phyloP scores from a whole-genome alignment of 306 rosid genomes.

The Cicer pinnatifidum region DNA sequence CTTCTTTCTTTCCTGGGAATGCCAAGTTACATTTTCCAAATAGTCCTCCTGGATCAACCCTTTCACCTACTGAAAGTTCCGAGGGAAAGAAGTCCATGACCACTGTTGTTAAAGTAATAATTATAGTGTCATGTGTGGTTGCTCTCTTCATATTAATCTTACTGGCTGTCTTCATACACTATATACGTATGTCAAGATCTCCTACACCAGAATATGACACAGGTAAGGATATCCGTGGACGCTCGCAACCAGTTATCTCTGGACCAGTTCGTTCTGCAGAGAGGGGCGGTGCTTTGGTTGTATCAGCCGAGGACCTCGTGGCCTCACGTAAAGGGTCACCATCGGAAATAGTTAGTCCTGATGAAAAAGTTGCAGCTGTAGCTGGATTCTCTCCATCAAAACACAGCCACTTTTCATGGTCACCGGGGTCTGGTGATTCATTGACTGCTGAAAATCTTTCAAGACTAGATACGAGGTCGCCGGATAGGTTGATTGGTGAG shows the following conservation, averaged over 20 bases:
- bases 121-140: slow-evolving; percentile 84
- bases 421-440: slow-evolving; percentile 90
- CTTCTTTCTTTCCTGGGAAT: slow-evolving; percentile 94
- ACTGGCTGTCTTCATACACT: slow-evolving; percentile 82
- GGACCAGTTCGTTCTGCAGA: slow-evolving; percentile 55
- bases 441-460: slow-evolving; percentile 69
- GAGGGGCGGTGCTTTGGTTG: slow-evolving; percentile 68
- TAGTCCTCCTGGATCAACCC: slow-evolving; percentile 60
- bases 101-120: slow-evolving; percentile 77
- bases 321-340: slow-evolving; percentile 76
- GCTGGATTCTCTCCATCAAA: slow-evolving; percentile 88
- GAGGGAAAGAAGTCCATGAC: slow-evolving; percentile 59
- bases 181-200: slow-evolving; percentile 70
- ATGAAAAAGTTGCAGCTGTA: slow-evolving; percentile 66
- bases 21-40: slow-evolving; percentile 59
- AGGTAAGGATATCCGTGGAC: slow-evolving; percentile 54
- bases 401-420: slow-evolving; percentile 83
- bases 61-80: slow-evolving; percentile 51
- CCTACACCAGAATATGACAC: slow-evolving; percentile 56
- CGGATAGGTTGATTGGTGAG: slow-evolving; percentile 89
- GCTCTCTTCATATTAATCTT: slow-evolving; percentile 73
- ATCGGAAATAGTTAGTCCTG: slow-evolving; percentile 68
- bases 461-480: slow-evolving; percentile 82
- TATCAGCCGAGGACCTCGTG: slow-evolving; percentile 85
- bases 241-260: slow-evolving; percentile 59